Evolutionary conservation across 1,284 basidiomycete species (phyloP), one percentile per base, ranked within the genome.

Genomic region (Cryptococcus maquisensis): DNA sequence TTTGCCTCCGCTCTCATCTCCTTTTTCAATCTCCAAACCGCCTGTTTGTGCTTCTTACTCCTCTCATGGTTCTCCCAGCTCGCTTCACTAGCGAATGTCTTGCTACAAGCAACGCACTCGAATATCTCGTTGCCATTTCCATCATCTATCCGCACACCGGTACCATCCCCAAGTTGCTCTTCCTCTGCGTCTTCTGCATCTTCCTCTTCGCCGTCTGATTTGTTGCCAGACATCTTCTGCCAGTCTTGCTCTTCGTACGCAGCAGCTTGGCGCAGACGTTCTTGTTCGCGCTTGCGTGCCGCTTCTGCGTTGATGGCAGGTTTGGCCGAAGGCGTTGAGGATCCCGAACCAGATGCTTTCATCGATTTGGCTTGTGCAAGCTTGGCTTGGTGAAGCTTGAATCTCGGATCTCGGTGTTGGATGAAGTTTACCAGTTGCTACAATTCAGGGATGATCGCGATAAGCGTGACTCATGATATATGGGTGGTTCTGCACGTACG

Each of bases 61-160:
- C 92, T 81, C 74, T 98, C 96, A 64, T 98, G 96, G 72, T 94
- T 98, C 64, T 86, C 82, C 91, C 94, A 98, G 16, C 92, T 89
- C 0, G 91, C 90, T 69, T 97, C 92, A 63, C 87, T 93, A 67
- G 87, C 81, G 75, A 98, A 98, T 1, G 81, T 81, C 78, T 97
- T 98, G 51, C 84, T 81, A 69, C 96, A 99, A 3, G 88, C 95
- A n/a, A 98, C 87, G 67, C 96, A 99, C 72, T 97, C 93, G 83
- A 90, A 94, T 5, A 63, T 57, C 53, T 69, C 63, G 2, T 63
- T 63, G 8, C 66, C 72, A 3, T 56, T 52, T 1, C 62, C 68
- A 50, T 67, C 66, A 15, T 69, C 68, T 45, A 61, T 45, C 12
- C 65, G 54, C n/a, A 68, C 62, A 1, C 64, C 69, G 2, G 61